phyloP scores from a whole-genome alignment of 176 grass and related monocot species.

The Musa acuminata region DNA sequence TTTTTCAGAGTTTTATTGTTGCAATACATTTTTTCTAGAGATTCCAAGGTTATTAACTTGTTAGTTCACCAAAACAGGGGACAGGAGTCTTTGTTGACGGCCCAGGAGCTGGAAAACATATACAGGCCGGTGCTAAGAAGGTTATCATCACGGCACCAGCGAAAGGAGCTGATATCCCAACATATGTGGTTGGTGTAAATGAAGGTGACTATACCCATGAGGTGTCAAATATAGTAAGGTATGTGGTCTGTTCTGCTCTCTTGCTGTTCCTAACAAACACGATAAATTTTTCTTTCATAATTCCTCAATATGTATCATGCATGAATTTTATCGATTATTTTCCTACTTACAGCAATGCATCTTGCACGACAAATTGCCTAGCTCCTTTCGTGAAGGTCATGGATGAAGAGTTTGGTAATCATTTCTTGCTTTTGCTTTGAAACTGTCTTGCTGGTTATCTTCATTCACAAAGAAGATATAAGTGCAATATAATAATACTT shows the following conservation, averaged over 20 bases:
- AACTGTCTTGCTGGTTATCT: background rate
- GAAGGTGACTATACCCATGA: constrained; percentile 77
- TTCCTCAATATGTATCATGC: background rate
- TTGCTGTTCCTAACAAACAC: background rate
- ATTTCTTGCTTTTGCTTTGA: background rate
- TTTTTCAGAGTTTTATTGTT: background rate
- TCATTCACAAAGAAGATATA: background rate
- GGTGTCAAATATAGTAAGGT: constrained; percentile 81
- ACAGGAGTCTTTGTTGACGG: constrained; percentile 96
- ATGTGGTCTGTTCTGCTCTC: background rate
- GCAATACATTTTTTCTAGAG: background rate
- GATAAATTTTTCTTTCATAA: too few species aligned
- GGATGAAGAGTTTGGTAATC: constrained; percentile 77
- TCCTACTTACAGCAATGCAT: constrained; percentile 65
- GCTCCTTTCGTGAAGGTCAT: constrained; percentile 93
- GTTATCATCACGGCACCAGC: constrained; percentile 96
- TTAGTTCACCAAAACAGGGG: constrained; percentile 36
- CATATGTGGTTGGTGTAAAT: constrained; percentile 91
- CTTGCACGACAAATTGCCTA: constrained; percentile 97
- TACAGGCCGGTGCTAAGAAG: constrained; percentile 97
- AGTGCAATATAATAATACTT: background rate
- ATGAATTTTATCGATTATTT: background rate
- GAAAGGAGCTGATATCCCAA: constrained; percentile 94
- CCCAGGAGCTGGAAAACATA: constrained; percentile 92
- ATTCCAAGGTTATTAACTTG: background rate